Conservation (phyloP, 805 yeast genomes). For the Yarrowia keelungensis region DNA sequence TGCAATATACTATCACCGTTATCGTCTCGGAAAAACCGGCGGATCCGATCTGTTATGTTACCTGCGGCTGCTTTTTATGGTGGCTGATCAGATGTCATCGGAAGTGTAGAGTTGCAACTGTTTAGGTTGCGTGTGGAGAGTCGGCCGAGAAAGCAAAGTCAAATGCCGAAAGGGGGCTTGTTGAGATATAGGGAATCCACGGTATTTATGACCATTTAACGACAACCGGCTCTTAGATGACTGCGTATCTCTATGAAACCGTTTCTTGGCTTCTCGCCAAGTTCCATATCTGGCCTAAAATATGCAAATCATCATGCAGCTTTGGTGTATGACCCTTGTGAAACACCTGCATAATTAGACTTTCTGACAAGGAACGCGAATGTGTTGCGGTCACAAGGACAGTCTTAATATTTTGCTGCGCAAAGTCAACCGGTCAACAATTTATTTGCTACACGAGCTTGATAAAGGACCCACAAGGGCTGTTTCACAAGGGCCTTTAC, state of each 20-base stretch:
- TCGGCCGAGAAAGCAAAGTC: constrained; percentile 7
- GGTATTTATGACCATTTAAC: too few species aligned
- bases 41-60: constrained; percentile 5
- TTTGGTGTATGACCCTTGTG: neutral
- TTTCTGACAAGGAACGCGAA: neutral
- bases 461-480: too few species aligned
- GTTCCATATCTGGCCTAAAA: neutral
- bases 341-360: constrained; percentile 3
- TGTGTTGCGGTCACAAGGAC: neutral
- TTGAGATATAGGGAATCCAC: neutral
- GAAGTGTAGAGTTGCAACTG: neutral
- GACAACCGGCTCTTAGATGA: too few species aligned
- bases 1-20: neutral
- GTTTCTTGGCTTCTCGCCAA: neutral
- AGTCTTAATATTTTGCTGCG: too few species aligned
- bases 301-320: constrained; percentile 3
- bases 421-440: too few species aligned
- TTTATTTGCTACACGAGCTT: too few species aligned
- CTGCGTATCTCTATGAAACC: neutral
- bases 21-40: neutral
- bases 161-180: neutral
- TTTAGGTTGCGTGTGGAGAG: constrained; percentile 18
- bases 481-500: too few species aligned
- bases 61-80: constrained; percentile 21
- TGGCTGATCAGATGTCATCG: constrained; percentile 24